phyloP scores from a whole-genome alignment of 1,284 basidiomycete species.

The Ustilago lituana region DNA sequence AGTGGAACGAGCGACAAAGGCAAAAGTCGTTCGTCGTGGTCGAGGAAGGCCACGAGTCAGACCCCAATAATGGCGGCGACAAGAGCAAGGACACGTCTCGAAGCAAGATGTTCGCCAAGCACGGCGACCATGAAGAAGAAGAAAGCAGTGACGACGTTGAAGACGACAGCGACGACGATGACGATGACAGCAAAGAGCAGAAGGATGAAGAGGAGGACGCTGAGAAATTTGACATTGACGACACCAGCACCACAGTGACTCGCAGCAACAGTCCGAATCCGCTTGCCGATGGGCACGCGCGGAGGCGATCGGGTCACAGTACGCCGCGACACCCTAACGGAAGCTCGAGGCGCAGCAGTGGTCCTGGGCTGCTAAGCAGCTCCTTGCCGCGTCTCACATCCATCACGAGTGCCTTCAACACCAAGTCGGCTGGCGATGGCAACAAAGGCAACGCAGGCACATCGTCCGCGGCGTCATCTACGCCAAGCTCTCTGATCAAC shows the following conservation, averaged over 20 bases:
- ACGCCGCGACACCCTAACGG: constrained; percentile 25
- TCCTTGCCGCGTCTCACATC: constrained; percentile 39
- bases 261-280: constrained; percentile 46
- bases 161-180: constrained; percentile 37
- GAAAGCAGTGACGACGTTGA: constrained; percentile 30
- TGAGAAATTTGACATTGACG: constrained; percentile 65
- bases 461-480: constrained; percentile 25
- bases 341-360: constrained; percentile 20
- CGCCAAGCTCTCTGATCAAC: constrained; percentile 39
- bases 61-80: constrained; percentile 19
- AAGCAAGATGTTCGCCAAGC: constrained; percentile 39
- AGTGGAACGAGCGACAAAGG: constrained; percentile 73
- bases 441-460: constrained; percentile 4
- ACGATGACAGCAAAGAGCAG: constrained; percentile 28
- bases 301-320: constrained; percentile 32
- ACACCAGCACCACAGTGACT: constrained; percentile 52
- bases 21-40: constrained; percentile 65
- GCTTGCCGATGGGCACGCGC: constrained; percentile 30
- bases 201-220: constrained; percentile 49
- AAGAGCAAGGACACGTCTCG: constrained; percentile 27
- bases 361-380: constrained; percentile 24
- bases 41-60: constrained; percentile 79
- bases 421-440: constrained; percentile 20
- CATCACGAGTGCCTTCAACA: constrained; percentile 22
- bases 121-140: constrained; percentile 19